Percentiles rank a stretch among this genome's conserved stretches.
These are phyloP conservation scores for Phaeosphaeriaceae sp. DNA, from an alignment of 2,329 filamentous ascomycete species.

Conservation along the genomic window DNA sequence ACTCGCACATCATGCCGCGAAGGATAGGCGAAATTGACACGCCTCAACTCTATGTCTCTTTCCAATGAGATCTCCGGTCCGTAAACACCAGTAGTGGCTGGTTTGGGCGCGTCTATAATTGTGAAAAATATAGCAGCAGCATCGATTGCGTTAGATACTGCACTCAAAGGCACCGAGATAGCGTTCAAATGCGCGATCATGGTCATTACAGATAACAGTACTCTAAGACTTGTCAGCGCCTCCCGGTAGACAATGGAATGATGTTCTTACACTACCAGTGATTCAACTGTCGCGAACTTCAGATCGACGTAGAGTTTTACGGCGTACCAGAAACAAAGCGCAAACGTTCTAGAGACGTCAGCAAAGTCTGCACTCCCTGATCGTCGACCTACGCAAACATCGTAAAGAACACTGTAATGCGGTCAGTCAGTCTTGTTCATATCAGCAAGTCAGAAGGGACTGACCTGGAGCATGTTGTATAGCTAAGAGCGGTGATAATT, in stretches of 20 bases:
- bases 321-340: constrained; percentile 37
- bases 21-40: constrained; percentile 34
- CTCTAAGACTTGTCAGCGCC: constrained; percentile 9
- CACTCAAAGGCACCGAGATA: constrained; percentile 27
- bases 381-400: constrained; percentile 26
- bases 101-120: constrained; percentile 32
- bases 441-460: not conserved
- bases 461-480: constrained; percentile 29
- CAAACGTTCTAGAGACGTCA: constrained; percentile 23
- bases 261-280: constrained; percentile 1
- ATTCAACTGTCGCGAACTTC: constrained; percentile 1
- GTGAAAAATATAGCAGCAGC: constrained; percentile 31
- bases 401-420: constrained; percentile 26
- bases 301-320: constrained; percentile 20
- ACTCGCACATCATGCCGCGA: constrained; percentile 79
- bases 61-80: constrained; percentile 14
- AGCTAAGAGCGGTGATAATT: constrained; percentile 23
- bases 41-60: constrained; percentile 32
- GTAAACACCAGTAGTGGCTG: constrained; percentile 15
- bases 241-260: not conserved
- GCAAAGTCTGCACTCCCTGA: not conserved
- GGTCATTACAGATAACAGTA: constrained; percentile 32
- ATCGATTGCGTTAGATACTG: constrained; percentile 19
- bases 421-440: not conserved
- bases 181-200: constrained; percentile 25